phyloP scores from a whole-genome alignment of 1,139 yeast genomes.

The Pichia sp. region DNA sequence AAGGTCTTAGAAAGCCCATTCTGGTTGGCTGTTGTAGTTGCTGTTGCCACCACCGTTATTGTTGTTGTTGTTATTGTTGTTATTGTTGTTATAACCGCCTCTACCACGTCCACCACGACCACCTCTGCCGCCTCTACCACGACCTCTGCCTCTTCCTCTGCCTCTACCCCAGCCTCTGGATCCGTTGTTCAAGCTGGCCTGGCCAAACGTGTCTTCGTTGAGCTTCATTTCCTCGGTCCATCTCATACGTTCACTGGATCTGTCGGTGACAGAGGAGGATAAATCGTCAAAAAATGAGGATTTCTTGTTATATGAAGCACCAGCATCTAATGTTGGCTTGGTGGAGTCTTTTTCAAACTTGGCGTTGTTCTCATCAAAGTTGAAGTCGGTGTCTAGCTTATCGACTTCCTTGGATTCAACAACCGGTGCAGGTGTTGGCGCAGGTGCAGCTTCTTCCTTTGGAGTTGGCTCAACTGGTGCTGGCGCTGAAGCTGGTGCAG shows the following conservation, averaged over 20 bases:
- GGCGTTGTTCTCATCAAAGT: conserved; percentile 71
- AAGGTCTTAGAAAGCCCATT: conserved; percentile 30
- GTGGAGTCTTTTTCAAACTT: conserved; percentile 45
- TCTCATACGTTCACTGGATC: conserved; percentile 38
- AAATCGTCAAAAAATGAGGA: conserved; percentile 82
- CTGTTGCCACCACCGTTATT: conserved; percentile 24
- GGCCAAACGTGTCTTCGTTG: conserved; percentile 71
- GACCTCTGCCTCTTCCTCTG: conserved; percentile 29
- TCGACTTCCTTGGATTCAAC: conserved; percentile 11
- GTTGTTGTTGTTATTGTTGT: conserved; percentile 10
- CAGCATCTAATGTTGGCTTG: conserved; percentile 25
- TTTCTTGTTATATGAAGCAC: conserved; percentile 56
- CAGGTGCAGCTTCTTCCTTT: background rate
- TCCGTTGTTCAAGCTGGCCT: conserved; percentile 38
- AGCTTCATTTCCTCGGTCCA: conserved; percentile 63
- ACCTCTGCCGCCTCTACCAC: conserved; percentile 21
- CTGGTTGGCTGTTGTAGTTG: conserved; percentile 28
- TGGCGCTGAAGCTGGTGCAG: too few relatives aligned
- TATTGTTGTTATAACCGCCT: conserved; percentile 29
- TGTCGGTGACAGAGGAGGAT: conserved; percentile 51
- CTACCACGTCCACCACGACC: conserved; percentile 19
- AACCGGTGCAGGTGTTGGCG: background rate
- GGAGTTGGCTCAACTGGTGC: background rate
- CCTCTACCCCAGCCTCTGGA: conserved; percentile 22
- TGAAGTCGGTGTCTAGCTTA: conserved; percentile 42